phyloP scores from a whole-genome alignment of 176 grass and related monocot genomes.

The Oryza rufipogon region DNA sequence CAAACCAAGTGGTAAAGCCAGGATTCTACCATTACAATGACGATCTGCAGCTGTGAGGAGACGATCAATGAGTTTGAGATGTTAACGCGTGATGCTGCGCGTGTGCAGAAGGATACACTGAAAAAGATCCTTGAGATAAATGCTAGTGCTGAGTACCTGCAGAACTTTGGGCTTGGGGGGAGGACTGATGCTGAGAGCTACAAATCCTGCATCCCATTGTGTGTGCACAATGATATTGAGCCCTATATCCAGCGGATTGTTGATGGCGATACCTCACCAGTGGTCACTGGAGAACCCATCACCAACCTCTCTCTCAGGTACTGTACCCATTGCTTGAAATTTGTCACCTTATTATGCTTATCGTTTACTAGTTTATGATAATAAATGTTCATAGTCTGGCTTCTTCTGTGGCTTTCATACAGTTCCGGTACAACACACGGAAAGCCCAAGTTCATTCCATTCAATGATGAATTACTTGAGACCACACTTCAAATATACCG shows the following conservation, averaged over 20 bases:
- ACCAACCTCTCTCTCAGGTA: slow-evolving; percentile 87
- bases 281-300: slow-evolving; percentile 86
- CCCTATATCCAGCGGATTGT: slow-evolving; percentile 75
- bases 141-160: slow-evolving; percentile 79
- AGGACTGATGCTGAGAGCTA: slow-evolving; percentile 84
- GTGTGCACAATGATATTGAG: slow-evolving; percentile 70
- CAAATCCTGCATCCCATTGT: slow-evolving; percentile 72
- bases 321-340: slow-evolving; percentile 34
- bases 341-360: not conserved
- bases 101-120: slow-evolving; percentile 75
- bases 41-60: slow-evolving; percentile 63
- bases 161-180: slow-evolving; percentile 56
- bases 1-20: slow-evolving; percentile 33
- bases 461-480: slow-evolving; percentile 89
- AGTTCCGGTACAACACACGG: slow-evolving; percentile 98
- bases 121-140: slow-evolving; percentile 77
- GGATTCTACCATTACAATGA: slow-evolving; percentile 50
- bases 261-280: slow-evolving; percentile 55
- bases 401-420: slow-evolving; percentile 32
- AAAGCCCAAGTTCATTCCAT: slow-evolving; percentile 89
- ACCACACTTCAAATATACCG: slow-evolving; percentile 79
- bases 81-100: slow-evolving; percentile 53
- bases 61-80: slow-evolving; percentile 75
- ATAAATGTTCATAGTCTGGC: not conserved
- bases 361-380: not conserved